Conservation (phyloP, 139 green algal species). For the Chlorella sp. region DNA sequence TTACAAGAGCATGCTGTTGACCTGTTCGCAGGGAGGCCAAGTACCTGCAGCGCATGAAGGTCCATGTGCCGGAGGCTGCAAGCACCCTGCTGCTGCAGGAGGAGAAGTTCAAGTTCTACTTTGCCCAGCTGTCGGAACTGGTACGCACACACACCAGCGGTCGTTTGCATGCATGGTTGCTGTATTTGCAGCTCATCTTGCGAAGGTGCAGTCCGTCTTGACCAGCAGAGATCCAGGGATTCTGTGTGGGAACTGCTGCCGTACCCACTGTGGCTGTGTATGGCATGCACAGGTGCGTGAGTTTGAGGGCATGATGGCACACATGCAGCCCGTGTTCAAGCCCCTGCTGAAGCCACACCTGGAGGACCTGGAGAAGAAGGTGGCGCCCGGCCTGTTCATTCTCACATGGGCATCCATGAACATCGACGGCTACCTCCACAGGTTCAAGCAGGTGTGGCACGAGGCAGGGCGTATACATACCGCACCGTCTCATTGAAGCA, state of each 20-base stretch:
- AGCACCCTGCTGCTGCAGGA: slow-evolving; percentile 76
- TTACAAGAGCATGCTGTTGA: too few species aligned
- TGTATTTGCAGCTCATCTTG: too few species aligned
- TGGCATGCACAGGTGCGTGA: too few species aligned
- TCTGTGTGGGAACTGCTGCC: too few species aligned
- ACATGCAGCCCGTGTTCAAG: slow-evolving; percentile 54
- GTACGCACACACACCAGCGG: too few species aligned
- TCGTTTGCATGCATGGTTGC: too few species aligned
- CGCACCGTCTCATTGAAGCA: too few species aligned
- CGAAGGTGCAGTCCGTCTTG: too few species aligned
- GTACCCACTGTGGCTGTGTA: too few species aligned
- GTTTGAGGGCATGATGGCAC: slow-evolving; percentile 54
- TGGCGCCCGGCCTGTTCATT: slow-evolving; percentile 70
- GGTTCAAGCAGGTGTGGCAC: slow-evolving; percentile 59
- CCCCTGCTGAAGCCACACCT: slow-evolving; percentile 79
- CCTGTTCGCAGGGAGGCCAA: slow-evolving; percentile 72
- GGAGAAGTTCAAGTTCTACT: slow-evolving; percentile 78
- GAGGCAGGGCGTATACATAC: background rate
- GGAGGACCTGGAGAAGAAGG: slow-evolving; percentile 80
- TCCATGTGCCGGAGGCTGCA: slow-evolving; percentile 75
- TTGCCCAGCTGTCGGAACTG: slow-evolving; percentile 66
- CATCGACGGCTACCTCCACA: slow-evolving; percentile 89
- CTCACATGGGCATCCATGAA: slow-evolving; percentile 88
- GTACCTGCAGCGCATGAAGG: slow-evolving; percentile 77
- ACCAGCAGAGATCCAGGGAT: too few species aligned